A percentile compares a stretch with the other conserved stretches of the same genome.
phyloP scores from a whole-genome alignment of 1,139 yeast species.

The Pichia sp. region DNA sequence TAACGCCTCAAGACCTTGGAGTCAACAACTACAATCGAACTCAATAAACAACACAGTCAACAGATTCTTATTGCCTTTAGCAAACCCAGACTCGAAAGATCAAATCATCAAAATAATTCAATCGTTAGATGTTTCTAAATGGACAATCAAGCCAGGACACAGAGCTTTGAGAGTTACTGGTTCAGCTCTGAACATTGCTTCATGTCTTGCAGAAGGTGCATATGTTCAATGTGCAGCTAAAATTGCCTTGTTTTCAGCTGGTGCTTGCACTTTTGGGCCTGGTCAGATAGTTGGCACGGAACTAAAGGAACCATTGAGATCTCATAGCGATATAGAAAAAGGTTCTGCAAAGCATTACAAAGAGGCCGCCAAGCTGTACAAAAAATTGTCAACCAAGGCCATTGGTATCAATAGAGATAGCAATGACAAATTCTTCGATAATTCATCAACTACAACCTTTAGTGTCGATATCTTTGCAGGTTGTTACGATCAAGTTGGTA shows the following conservation, averaged over 20 bases:
- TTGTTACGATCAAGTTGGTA: conserved; percentile 96
- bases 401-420: conserved; percentile 36
- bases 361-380: conserved; percentile 85
- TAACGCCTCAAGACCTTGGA: conserved; percentile 33
- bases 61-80: conserved; percentile 81
- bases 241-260: conserved; percentile 86
- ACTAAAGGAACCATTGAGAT: conserved; percentile 92
- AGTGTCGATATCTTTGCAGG: conserved; percentile 94
- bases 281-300: conserved; percentile 92
- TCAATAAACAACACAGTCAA: conserved; percentile 42
- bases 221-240: conserved; percentile 89
- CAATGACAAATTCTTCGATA: conserved; percentile 39
- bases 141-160: conserved; percentile 86
- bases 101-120: conserved; percentile 80
- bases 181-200: conserved; percentile 83
- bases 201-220: conserved; percentile 77
- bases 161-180: conserved; percentile 94
- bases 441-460: conserved; percentile 61
- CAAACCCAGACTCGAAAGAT: conserved; percentile 79
- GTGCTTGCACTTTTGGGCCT: conserved; percentile 93
- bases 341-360: conserved; percentile 90
- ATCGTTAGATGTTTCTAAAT: conserved; percentile 75
- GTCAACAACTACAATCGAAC: conserved; percentile 29
- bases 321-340: conserved; percentile 91
- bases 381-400: conserved; percentile 67